Conservation (phyloP, 306 rosid genomes). For the Dicorynia guianensis region DNA sequence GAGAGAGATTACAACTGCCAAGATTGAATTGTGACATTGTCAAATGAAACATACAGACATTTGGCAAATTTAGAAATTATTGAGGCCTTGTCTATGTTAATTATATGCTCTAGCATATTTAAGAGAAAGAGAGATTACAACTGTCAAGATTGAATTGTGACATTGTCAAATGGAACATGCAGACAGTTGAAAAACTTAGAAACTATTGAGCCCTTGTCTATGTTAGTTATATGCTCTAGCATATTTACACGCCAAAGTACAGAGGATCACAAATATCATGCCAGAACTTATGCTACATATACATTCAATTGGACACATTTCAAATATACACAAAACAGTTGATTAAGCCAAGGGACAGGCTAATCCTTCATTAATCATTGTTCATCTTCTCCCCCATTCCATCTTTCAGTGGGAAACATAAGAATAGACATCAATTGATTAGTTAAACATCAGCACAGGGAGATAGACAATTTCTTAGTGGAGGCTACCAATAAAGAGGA, state of each 20-base stretch:
- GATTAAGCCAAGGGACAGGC: neutral
- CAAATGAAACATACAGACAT: neutral
- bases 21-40: too few species aligned
- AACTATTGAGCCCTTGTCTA: neutral
- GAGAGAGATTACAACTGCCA: too few species aligned
- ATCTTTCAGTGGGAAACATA: neutral
- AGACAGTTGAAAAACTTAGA: neutral
- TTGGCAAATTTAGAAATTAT: neutral
- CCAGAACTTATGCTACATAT: neutral
- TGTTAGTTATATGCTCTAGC: neutral
- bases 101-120: neutral
- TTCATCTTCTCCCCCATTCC: neutral
- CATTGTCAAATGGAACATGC: too few species aligned
- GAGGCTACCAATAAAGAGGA: too few species aligned
- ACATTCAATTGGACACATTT: slow-evolving; percentile 20
- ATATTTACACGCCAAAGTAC: neutral
- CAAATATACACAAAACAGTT: slow-evolving; percentile 3
- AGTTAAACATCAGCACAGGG: neutral
- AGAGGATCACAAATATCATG: neutral
- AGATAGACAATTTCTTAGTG: too few species aligned
- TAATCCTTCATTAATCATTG: neutral
- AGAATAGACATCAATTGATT: neutral
- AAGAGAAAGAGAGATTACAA: too few species aligned
- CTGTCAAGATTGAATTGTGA: too few species aligned
- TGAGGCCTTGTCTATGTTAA: neutral